These are phyloP conservation scores for Trametes cubensis DNA, from an alignment of 768 basidiomycete species.

Conservation along the genomic window DNA sequence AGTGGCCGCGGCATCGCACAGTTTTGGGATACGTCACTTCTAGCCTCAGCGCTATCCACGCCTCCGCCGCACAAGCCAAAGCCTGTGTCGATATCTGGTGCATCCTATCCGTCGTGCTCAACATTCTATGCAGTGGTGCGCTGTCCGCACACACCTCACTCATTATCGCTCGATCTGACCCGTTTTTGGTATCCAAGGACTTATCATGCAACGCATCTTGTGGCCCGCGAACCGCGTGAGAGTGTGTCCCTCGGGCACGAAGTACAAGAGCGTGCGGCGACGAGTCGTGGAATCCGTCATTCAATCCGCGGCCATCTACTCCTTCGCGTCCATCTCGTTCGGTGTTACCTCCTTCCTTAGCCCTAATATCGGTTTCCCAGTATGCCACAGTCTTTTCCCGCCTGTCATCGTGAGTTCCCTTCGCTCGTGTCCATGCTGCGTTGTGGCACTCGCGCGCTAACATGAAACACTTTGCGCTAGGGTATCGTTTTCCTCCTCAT, in stretches of 20 bases:
- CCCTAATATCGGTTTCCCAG: conserved; percentile 14
- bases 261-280: conserved; percentile 6
- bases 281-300: conserved; percentile 13
- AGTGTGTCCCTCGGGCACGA: neutral
- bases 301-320: conserved; percentile 18
- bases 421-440: too few relatives aligned
- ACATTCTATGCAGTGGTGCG: conserved; percentile 20
- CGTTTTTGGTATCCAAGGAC: neutral
- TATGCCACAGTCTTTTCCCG: conserved; percentile 17
- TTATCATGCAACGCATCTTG: conserved; percentile 17
- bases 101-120: conserved; percentile 17
- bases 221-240: conserved; percentile 7
- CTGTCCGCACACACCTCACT: neutral
- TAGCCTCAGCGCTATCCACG: neutral
- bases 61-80: neutral
- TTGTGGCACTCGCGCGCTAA: neutral
- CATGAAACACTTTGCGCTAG: neutral
- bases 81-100: conserved; percentile 14
- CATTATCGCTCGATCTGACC: neutral
- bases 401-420: conserved; percentile 14
- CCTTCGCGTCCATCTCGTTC: conserved; percentile 16
- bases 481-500: conserved; percentile 18
- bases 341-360: conserved; percentile 17
- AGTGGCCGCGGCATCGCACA: neutral
- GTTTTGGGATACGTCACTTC: conserved; percentile 6